Evolutionary conservation across 345 rosid genomes (phyloP), one percentile per base, ranked within the genome.

Genomic region (Lepidium africanum): DNA sequence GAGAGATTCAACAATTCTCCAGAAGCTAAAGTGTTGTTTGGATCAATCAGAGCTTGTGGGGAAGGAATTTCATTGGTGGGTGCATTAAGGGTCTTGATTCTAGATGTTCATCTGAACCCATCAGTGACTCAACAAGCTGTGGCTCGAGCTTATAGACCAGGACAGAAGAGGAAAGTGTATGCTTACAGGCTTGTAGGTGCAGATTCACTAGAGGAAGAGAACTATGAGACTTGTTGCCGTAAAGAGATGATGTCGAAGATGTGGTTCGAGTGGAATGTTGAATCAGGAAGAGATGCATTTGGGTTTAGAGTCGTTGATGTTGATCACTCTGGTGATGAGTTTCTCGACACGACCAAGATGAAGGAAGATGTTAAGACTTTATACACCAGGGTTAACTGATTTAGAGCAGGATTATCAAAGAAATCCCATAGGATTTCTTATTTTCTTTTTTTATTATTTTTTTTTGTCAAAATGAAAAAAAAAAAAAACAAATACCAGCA

Each of bases 71-170:
- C 97, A 4, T 48, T 94, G 38, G 97, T 94, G 30, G 99, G 99
- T 9, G 99, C 95, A 40, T 94, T 96, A 0, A 77, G 96, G 3
- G 73, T 94, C 11, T 57, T 94, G 45, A 86, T 94, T 49, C 77
- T 94, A 16, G 99, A 91, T 71, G 95, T 91, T 50, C 99, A 79
- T 71, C 82, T 89, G 5, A 94, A 94, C 77, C 99, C 99, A 8
- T 94, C 99, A 0, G 99, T 94, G 54, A 91, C 99, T 15, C 96
- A 91, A n/a, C 96, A 94, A 81, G 97, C 95, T 0, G 83, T 91
- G 45, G 91, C 91, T 21, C 82, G 97, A 62, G 94, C 97, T 10
- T 91, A 87, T 59, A 86, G 96, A 48, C 96, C 96, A 12, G 90
- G 97, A 19, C 97, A 94, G 57, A 82, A 59, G 72, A 94, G 67